phyloP scores from a whole-genome alignment of 1,284 basidiomycete genomes.

The Fomitopsis palustris region DNA sequence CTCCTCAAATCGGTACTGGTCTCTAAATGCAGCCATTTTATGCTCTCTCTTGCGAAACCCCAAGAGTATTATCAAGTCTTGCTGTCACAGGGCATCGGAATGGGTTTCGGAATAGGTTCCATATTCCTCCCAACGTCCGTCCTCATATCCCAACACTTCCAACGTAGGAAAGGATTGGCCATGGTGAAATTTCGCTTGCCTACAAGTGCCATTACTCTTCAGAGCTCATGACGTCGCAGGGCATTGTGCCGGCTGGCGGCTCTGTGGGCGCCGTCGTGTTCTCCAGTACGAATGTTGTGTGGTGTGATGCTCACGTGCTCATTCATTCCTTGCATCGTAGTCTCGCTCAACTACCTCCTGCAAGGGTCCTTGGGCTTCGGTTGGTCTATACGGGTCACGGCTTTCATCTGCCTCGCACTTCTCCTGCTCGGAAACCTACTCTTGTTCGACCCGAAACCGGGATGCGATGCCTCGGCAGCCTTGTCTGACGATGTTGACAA shows the following conservation, averaged over 20 bases:
- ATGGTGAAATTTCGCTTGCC: conserved; percentile 4
- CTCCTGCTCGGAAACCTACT: conserved; percentile 11
- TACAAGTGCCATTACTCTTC: background rate
- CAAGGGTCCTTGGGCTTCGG: conserved; percentile 17
- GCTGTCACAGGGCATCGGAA: conserved; percentile 34
- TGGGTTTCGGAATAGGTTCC: conserved; percentile 40
- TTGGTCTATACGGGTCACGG: conserved; percentile 20
- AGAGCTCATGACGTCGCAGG: conserved; percentile 1
- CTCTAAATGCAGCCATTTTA: conserved; percentile 27
- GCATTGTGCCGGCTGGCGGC: conserved; percentile 25
- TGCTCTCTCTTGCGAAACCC: conserved; percentile 22
- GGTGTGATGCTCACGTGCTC: background rate
- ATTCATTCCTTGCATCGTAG: background rate
- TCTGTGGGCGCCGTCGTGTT: conserved; percentile 24
- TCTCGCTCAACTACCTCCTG: conserved; percentile 24
- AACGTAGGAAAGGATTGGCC: conserved; percentile 10
- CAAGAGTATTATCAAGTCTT: conserved; percentile 26
- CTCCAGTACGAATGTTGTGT: too few relatives aligned
- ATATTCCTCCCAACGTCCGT: conserved; percentile 21
- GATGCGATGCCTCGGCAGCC: too few relatives aligned
- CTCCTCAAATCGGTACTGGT: too few relatives aligned
- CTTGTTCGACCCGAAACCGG: conserved; percentile 3
- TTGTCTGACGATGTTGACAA: too few relatives aligned
- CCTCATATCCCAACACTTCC: conserved; percentile 12
- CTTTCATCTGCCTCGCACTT: conserved; percentile 8